Evolutionary conservation across 768 basidiomycete species (phyloP), one percentile per base, ranked within the genome.

Genomic region (Kwoniella shandongensis): DNA sequence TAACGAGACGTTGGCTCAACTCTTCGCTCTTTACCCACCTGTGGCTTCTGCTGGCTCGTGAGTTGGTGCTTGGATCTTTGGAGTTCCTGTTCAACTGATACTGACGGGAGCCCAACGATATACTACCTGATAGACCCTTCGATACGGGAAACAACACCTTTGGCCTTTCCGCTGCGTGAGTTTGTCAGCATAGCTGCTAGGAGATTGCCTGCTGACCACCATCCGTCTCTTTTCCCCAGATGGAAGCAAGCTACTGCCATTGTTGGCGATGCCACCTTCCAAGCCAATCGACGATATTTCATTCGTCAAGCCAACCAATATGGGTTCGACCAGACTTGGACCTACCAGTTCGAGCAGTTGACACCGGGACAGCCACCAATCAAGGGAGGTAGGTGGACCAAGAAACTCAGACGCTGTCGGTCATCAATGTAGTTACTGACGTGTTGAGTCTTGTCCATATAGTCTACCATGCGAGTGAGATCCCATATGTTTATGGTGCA

Each of bases 121-220:
- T 7, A 36, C 17, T 29, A 4, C n/a, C 27, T 22, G 32, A 17
- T 22, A 72, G 70, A 50, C 74, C 74, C 12, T 76, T 59, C 53
- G 65, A 50, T 7, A 69, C 70, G 2, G 74, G 69, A 27, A 73
- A 74, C 56, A 55, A 71, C 35, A 73, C 70, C 0, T 74, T 76
- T 44, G 71, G 70, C 4, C 49, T 69, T n/a, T 51, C 55, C 46
- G 57, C 70, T 29, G 27, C 26, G 57, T 58, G 23, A 58, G 56
- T 48, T 8, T n/a, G n/a, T n/a, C n/a, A n/a, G n/a, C n/a, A n/a
- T n/a, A n/a, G n/a, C n/a, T n/a, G n/a, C 22, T 29, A 8, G 13
- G 8, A 8, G 20, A 6, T 23, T n/a, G n/a, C n/a, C n/a, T n/a
- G n/a, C 8, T n/a, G n/a, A n/a, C 3, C 45, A 18, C 12, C 12